Conservation (phyloP, 768 basidiomycete genomes). For the Porphyrellus cyaneotinctus region DNA sequence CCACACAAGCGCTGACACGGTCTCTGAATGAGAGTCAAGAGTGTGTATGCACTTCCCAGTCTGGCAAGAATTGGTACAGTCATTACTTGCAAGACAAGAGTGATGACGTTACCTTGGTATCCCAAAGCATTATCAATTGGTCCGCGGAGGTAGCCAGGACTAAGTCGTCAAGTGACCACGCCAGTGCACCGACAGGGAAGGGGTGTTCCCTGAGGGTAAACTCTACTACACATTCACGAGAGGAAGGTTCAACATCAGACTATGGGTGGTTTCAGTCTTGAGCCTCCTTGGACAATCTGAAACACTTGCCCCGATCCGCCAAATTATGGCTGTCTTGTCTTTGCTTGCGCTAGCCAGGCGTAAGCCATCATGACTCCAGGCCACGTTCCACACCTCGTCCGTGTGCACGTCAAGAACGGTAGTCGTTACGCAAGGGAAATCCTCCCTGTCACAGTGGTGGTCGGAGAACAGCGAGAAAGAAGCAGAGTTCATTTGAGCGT, state of each 20-base stretch:
- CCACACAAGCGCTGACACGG: slow-evolving; percentile 85
- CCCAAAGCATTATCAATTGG: slow-evolving; percentile 82
- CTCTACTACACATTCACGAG: slow-evolving; percentile 57
- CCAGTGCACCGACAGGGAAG: slow-evolving; percentile 73
- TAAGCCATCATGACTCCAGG: slow-evolving; percentile 89
- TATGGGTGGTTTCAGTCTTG: slow-evolving; percentile 22
- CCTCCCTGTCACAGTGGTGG: slow-evolving; percentile 73
- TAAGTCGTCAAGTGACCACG: slow-evolving; percentile 91
- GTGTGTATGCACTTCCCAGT: slow-evolving; percentile 68
- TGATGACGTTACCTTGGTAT: slow-evolving; percentile 61
- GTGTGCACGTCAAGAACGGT: slow-evolving; percentile 80
- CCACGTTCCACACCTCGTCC: slow-evolving; percentile 94
- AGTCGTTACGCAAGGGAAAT: slow-evolving; percentile 84
- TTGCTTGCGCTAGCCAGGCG: slow-evolving; percentile 85
- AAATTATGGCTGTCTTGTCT: slow-evolving; percentile 86
- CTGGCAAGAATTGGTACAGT: slow-evolving; percentile 37
- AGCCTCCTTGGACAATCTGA: slow-evolving; percentile 3
- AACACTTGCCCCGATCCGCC: slow-evolving; percentile 71
- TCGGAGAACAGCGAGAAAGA: slow-evolving; percentile 85
- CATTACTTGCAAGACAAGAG: not conserved
- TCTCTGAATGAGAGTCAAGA: slow-evolving; percentile 71
- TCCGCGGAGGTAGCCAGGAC: slow-evolving; percentile 83
- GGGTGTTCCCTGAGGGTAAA: slow-evolving; percentile 70
- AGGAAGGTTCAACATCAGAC: slow-evolving; percentile 45
- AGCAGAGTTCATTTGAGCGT: slow-evolving; percentile 50